Conservation (phyloP, 2,329 filamentous ascomycete species). For the Pseudocercospora crystallina region DNA sequence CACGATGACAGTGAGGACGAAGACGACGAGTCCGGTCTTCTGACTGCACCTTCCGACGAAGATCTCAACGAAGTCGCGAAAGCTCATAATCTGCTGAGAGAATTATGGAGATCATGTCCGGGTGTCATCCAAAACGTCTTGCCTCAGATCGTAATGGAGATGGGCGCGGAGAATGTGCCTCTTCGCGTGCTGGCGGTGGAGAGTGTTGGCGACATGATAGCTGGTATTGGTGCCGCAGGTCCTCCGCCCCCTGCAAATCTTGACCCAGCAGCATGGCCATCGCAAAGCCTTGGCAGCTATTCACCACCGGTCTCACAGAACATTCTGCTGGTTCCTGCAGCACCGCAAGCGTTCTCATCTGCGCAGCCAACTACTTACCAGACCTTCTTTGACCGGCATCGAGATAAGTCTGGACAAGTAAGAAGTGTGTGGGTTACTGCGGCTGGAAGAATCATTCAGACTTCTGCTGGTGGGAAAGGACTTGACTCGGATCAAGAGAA, state of each 20-base stretch:
- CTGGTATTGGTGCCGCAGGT: conserved; percentile 88
- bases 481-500: conserved; percentile 80
- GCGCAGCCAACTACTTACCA: conserved; percentile 77
- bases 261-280: conserved; percentile 84
- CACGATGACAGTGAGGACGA: conserved; percentile 43
- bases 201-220: conserved; percentile 90
- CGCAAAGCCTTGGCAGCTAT: conserved; percentile 51
- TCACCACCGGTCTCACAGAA: conserved; percentile 48
- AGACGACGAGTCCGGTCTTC: conserved; percentile 40
- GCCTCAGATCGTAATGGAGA: conserved; percentile 86
- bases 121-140: conserved; percentile 89
- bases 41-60: conserved; percentile 65
- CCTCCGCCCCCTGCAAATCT: conserved; percentile 70
- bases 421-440: conserved; percentile 83
- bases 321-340: conserved; percentile 77
- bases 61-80: conserved; percentile 87
- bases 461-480: conserved; percentile 85
- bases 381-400: conserved; percentile 78
- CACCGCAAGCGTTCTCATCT: conserved; percentile 85
- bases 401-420: conserved; percentile 82
- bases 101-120: conserved; percentile 90
- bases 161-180: conserved; percentile 85
- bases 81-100: conserved; percentile 82
- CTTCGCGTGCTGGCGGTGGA: conserved; percentile 86
- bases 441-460: conserved; percentile 82